Evolutionary conservation across 2,329 filamentous ascomycete genomes (phyloP), one percentile per base, ranked within the genome.

Genomic region (Cordyceps javanica): DNA sequence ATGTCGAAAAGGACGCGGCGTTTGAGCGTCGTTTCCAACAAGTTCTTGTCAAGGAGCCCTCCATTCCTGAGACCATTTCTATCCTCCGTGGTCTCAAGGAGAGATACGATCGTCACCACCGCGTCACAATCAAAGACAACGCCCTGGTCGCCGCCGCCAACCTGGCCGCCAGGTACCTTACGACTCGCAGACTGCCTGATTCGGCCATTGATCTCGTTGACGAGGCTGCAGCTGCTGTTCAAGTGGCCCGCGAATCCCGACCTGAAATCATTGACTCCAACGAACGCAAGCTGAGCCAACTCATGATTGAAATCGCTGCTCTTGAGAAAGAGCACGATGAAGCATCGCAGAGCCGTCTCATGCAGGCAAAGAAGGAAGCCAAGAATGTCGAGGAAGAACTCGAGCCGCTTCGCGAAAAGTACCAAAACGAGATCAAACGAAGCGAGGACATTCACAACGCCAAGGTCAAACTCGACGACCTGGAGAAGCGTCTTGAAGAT

Each of bases 21-120:
- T 99, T 99, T 70, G 94, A 99, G 75, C 90, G 94, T 73, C 90
- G 94, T 72, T 99, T 99, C 82, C 94, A 99, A 72, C 94, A 99
- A 73, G 94, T 99, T 39, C 75, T 99, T 45, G 93, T 97, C 71
- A 97, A 97, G 76, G 94, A 99, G 70, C 94, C 94, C 2, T 81
- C 85, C 6, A 87, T 97, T 50, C 73, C 84, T 1, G 94, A 99
- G 75, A 97, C 94, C 14, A 85, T 99, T 62, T 99, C 94, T 23
- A 99, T 99, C 68, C 86, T 99, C n/a, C 90, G 94, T 80, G 94
- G 94, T 69, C 78, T 99, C 62, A 99, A 97, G 78, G 93, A 97
- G 72, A 91, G 91, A 71, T 99, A 97, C 75, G 94, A 99, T 75
- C 90, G 96, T 51, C 94, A 99, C 73, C 94, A 99, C 72, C 92